Evolutionary conservation across 2,329 filamentous ascomycete genomes (phyloP).

Genomic region (Didymella lethalis): DNA sequence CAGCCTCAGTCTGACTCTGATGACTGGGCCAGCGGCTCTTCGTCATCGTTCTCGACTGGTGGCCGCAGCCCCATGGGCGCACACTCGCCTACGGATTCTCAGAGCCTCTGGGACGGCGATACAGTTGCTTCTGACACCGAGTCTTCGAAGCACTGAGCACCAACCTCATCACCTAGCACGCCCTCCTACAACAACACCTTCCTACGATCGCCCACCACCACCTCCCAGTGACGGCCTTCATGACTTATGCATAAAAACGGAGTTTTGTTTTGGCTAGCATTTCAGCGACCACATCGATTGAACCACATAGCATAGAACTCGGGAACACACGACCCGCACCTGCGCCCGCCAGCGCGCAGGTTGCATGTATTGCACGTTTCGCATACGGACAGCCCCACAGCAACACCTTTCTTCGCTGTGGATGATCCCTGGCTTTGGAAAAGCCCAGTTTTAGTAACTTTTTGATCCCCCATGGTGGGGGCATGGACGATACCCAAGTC

Average conservation of each 20-base stretch:
- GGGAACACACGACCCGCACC: conserved; percentile 15
- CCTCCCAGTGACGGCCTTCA: conserved; percentile 42
- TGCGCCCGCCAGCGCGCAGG: conserved; percentile 12
- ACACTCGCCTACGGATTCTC: conserved; percentile 62
- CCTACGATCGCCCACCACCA: conserved; percentile 37
- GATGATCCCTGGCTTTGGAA: conserved; percentile 19
- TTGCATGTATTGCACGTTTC: conserved; percentile 20
- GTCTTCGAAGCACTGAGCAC: conserved; percentile 35
- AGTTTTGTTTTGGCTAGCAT: conserved; percentile 49
- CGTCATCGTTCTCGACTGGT: conserved; percentile 74
- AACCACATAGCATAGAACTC: conserved; percentile 22
- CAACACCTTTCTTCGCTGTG: conserved; percentile 21
- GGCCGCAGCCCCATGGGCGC: conserved; percentile 62
- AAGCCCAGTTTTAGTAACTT: conserved; percentile 21
- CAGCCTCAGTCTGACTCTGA: conserved; percentile 72
- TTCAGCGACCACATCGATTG: conserved; percentile 42
- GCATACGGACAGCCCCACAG: conserved; percentile 25
- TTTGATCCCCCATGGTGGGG: conserved; percentile 10
- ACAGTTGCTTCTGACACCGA: conserved; percentile 60
- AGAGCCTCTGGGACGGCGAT: conserved; percentile 65
- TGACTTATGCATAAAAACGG: conserved; percentile 49
- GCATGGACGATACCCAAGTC: conserved; percentile 25
- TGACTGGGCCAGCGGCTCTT: conserved; percentile 89
- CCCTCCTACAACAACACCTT: conserved; percentile 29
- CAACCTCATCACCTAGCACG: conserved; percentile 19